phyloP scores from a whole-genome alignment of 306 rosid species.

The Citrullus mucosospermus region DNA sequence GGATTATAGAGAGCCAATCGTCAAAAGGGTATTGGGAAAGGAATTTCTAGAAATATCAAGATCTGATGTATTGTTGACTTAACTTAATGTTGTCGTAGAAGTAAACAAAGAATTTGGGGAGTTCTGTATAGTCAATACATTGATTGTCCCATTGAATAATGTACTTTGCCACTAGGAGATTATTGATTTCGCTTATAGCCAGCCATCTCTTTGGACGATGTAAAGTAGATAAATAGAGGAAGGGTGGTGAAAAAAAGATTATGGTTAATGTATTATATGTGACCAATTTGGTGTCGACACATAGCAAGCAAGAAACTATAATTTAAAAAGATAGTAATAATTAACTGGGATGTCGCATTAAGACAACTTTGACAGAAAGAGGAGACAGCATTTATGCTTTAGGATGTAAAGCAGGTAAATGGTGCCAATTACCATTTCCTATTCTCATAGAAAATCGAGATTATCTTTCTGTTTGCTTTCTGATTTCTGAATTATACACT shows the following conservation, averaged over 20 bases:
- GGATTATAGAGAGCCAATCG: background rate
- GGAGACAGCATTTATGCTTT: slow-evolving; percentile 6
- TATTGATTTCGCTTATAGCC: background rate
- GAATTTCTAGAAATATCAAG: background rate
- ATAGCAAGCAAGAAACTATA: background rate
- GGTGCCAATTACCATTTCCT: background rate
- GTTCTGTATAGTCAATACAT: background rate
- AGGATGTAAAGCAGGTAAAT: background rate
- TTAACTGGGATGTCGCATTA: background rate
- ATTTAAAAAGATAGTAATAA: background rate
- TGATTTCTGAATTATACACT: background rate
- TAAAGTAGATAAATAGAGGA: background rate
- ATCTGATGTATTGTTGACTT: background rate
- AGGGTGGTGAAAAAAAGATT: background rate
- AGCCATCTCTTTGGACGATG: background rate
- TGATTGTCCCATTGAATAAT: background rate
- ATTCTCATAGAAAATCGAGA: background rate
- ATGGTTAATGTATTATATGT: background rate
- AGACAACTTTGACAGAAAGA: background rate
- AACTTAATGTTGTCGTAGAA: background rate
- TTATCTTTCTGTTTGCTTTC: background rate
- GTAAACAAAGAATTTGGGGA: background rate
- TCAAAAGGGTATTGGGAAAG: background rate
- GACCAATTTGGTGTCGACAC: background rate
- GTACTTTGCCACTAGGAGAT: background rate